Evolutionary conservation across 2,329 filamentous ascomycete species (phyloP).

Genomic region (Aureobasidium uvarum): DNA sequence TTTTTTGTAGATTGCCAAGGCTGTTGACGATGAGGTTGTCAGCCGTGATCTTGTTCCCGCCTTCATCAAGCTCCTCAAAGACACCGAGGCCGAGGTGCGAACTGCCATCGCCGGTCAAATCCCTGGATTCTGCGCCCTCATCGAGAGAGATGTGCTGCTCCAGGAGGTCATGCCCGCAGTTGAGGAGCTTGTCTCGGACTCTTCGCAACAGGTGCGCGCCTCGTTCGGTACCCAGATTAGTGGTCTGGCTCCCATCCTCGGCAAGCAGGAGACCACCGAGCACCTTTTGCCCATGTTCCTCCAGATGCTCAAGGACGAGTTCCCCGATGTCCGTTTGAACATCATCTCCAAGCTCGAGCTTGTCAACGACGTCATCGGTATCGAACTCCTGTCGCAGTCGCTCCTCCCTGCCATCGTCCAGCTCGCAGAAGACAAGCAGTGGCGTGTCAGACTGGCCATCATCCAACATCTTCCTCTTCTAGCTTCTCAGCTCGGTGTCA

Average conservation of each 20-base stretch:
- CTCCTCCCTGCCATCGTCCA: conserved; percentile 96
- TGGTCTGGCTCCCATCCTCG: conserved; percentile 91
- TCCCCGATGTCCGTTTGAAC: conserved; percentile 94
- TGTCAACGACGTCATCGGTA: conserved; percentile 98
- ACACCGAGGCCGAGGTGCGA: conserved; percentile 95
- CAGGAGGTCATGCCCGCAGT: conserved; percentile 96
- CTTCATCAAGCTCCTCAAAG: conserved; percentile 96
- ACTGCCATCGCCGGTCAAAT: conserved; percentile 98
- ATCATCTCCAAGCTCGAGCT: conserved; percentile 99
- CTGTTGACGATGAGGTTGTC: conserved; percentile 95
- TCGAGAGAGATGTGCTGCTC: conserved; percentile 82
- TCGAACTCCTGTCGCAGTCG: conserved; percentile 93
- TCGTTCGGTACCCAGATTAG: conserved; percentile 96
- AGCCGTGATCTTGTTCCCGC: conserved; percentile 90
- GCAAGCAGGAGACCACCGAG: conserved; percentile 97
- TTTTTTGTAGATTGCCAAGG: conserved; percentile 78
- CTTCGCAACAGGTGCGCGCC: conserved; percentile 93
- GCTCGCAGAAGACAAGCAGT: conserved; percentile 98
- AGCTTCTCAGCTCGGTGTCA: conserved; percentile 89
- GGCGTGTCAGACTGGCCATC: conserved; percentile 95
- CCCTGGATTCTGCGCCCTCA: conserved; percentile 88
- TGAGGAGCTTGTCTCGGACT: conserved; percentile 93
- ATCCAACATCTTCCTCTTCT: conserved; percentile 99
- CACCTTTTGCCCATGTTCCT: conserved; percentile 98
- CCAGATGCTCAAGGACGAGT: conserved; percentile 99